A percentile compares a stretch with the other conserved stretches of the same genome.
Conservation (phyloP, 2,329 filamentous ascomycete species). For the Aspergillus candidus region DNA sequence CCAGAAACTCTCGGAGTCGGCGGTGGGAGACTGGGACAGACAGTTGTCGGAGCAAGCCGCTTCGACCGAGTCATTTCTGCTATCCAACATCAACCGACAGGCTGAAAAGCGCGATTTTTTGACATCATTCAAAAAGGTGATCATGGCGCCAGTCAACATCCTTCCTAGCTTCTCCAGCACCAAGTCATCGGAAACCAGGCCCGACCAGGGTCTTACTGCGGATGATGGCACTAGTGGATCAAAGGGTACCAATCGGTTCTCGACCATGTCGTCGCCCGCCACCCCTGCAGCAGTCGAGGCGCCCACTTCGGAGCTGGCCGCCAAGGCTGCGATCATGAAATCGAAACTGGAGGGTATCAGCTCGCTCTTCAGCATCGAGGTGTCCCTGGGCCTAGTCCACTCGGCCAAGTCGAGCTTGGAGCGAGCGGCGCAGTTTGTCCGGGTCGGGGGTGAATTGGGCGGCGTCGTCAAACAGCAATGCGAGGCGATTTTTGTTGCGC, state of each 20-base stretch:
- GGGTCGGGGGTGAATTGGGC: conserved; percentile 70
- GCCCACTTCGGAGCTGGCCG: conserved; percentile 84
- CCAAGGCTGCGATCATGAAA: conserved; percentile 97
- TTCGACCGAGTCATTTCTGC: conserved; percentile 85
- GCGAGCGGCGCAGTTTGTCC: conserved; percentile 74
- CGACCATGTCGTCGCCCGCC: conserved; percentile 30
- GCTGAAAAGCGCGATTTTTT: conserved; percentile 96
- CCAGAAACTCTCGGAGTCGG: conserved; percentile 64
- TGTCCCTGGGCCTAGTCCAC: conserved; percentile 84
- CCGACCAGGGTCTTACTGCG: conserved; percentile 16
- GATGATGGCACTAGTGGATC: conserved; percentile 15
- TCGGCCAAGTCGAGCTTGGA: conserved; percentile 82
- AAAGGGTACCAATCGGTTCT: conserved; percentile 33
- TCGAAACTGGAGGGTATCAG: conserved; percentile 90
- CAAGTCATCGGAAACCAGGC: conserved; percentile 45
- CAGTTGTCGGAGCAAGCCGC: conserved; percentile 87
- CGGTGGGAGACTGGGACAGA: conserved; percentile 84
- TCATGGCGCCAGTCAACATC: conserved; percentile 97
- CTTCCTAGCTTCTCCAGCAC: conserved; percentile 64
- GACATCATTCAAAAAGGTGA: conserved; percentile 94
- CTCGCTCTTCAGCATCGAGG: conserved; percentile 91
- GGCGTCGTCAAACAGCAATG: conserved; percentile 84
- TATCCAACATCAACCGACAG: conserved; percentile 90
- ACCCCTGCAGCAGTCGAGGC: conserved; percentile 52
- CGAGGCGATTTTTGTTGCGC: conserved; percentile 74